Percentiles rank a stretch among this genome's conserved stretches.
Evolutionary conservation across 345 rosid species (phyloP).

Genomic region (Populus alba): DNA sequence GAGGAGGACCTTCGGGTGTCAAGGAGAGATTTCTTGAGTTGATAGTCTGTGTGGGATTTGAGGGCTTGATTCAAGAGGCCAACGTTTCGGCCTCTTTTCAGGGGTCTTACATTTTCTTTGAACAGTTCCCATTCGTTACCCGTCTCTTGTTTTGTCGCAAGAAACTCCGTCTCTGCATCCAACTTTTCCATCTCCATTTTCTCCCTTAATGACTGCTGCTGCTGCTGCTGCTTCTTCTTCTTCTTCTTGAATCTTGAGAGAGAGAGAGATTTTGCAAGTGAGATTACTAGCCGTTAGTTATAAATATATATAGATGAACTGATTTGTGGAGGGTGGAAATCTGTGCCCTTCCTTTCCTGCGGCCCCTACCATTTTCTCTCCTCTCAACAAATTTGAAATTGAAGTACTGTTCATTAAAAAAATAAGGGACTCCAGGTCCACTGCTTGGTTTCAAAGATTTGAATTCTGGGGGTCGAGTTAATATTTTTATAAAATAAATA

Average conservation of each 20-base stretch:
- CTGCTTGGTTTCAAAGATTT: too few species aligned
- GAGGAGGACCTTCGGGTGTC: slow-evolving; percentile 56
- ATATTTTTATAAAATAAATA: too few species aligned
- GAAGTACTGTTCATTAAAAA: background rate
- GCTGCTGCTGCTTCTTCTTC: background rate
- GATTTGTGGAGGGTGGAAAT: background rate
- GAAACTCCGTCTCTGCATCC: slow-evolving; percentile 80
- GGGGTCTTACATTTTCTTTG: slow-evolving; percentile 85
- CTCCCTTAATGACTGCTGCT: slow-evolving; percentile 23
- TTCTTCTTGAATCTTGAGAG: background rate
- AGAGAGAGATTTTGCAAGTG: background rate
- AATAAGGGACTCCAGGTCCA: background rate
- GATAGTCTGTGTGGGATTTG: slow-evolving; percentile 50
- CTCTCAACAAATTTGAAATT: background rate
- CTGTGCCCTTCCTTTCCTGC: background rate
- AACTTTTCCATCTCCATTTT: slow-evolving; percentile 21
- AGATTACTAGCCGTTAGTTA: slow-evolving; percentile 13
- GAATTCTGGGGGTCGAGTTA: too few species aligned
- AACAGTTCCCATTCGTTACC: slow-evolving; percentile 87
- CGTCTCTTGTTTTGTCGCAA: slow-evolving; percentile 58
- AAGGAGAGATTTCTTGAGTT: slow-evolving; percentile 52
- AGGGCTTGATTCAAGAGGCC: slow-evolving; percentile 66
- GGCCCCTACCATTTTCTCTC: background rate
- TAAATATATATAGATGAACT: background rate
- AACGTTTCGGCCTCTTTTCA: slow-evolving; percentile 85